Evolutionary conservation across 129 eudicot species (phyloP).

Genomic region (Logfia minima): DNA sequence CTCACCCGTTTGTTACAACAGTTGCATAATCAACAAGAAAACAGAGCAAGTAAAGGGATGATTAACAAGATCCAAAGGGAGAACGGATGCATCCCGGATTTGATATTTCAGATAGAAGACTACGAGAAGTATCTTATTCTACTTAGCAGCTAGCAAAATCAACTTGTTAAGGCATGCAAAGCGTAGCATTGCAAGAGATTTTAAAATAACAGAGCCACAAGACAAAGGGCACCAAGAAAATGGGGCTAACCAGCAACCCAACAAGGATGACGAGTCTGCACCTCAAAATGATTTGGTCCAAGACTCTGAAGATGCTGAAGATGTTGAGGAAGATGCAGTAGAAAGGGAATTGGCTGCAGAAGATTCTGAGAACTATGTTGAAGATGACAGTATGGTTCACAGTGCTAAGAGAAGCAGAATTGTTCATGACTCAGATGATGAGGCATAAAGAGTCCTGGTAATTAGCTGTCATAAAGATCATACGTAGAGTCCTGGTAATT

Average conservation of each 20-base stretch:
- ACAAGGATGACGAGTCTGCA: slow-evolving; percentile 28
- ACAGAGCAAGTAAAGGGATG: slow-evolving; percentile 51
- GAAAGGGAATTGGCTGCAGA: slow-evolving; percentile 38
- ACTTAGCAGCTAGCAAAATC: slow-evolving; percentile 60
- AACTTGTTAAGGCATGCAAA: slow-evolving; percentile 78
- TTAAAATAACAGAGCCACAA: slow-evolving; percentile 45
- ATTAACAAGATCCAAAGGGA: slow-evolving; percentile 80
- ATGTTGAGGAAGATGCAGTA: slow-evolving; percentile 37
- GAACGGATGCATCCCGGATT: slow-evolving; percentile 80
- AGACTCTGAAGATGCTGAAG: slow-evolving; percentile 33
- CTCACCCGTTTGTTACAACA: slow-evolving; percentile 4
- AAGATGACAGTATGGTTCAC: slow-evolving; percentile 43
- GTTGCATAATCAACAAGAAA: slow-evolving; percentile 62
- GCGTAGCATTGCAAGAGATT: slow-evolving; percentile 77
- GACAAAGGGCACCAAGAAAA: slow-evolving; percentile 33
- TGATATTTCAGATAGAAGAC: slow-evolving; percentile 86
- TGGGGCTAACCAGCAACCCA: slow-evolving; percentile 23
- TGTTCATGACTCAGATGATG: slow-evolving; percentile 62
- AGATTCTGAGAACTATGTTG: slow-evolving; percentile 47
- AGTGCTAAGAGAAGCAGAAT: slow-evolving; percentile 48
- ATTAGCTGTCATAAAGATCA: no score
- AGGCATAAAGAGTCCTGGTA: slow-evolving; percentile 14
- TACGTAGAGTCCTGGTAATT: neutral
- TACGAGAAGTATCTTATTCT: slow-evolving; percentile 72
- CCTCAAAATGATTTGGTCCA: slow-evolving; percentile 37